These are phyloP conservation scores for Sideroxylon spinosum DNA, from an alignment of 179 eudicot species.

Conservation along the genomic window DNA sequence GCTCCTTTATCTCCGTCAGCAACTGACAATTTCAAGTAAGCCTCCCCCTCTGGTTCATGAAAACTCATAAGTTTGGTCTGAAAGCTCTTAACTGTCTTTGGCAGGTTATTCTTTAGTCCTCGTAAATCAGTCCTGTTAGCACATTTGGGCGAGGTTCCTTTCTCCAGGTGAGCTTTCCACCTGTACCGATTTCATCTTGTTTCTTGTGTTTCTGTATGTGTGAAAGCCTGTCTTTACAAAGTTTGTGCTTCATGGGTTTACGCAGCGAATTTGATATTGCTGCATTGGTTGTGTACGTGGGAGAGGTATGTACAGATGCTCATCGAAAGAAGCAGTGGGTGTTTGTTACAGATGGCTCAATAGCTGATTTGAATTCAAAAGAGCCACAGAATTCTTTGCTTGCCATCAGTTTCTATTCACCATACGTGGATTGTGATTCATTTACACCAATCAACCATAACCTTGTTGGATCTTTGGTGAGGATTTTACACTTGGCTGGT, in stretches of 20 bases:
- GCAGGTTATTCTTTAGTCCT: slow-evolving; percentile 72
- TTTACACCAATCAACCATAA: slow-evolving; percentile 50
- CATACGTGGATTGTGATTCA: slow-evolving; percentile 45
- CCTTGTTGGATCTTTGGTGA: slow-evolving; percentile 75
- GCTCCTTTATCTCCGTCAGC: slow-evolving; percentile 47
- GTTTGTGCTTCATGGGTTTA: slow-evolving; percentile 17
- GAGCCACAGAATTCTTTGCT: slow-evolving; percentile 45
- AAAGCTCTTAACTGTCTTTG: slow-evolving; percentile 22
- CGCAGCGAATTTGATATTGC: slow-evolving; percentile 87
- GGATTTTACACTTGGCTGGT: slow-evolving; percentile 16
- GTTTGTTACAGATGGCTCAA: slow-evolving; percentile 82
- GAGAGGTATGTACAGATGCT: slow-evolving; percentile 51
- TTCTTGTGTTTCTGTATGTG: slow-evolving; percentile 8
- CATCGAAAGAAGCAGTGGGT: slow-evolving; percentile 82
- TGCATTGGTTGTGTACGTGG: slow-evolving; percentile 70
- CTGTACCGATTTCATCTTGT: slow-evolving; percentile 1
- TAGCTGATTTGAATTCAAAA: slow-evolving; percentile 26
- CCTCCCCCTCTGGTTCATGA: not conserved
- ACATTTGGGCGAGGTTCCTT: slow-evolving; percentile 57
- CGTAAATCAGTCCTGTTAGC: slow-evolving; percentile 58
- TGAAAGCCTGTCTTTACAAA: not conserved
- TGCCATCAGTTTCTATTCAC: slow-evolving; percentile 73
- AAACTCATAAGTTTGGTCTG: not conserved
- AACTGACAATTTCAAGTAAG: slow-evolving; percentile 57
- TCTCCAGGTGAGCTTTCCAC: slow-evolving; percentile 54